These are phyloP conservation scores for Verbena officinalis DNA, from an alignment of 257 asterid species.

Conservation along the genomic window DNA sequence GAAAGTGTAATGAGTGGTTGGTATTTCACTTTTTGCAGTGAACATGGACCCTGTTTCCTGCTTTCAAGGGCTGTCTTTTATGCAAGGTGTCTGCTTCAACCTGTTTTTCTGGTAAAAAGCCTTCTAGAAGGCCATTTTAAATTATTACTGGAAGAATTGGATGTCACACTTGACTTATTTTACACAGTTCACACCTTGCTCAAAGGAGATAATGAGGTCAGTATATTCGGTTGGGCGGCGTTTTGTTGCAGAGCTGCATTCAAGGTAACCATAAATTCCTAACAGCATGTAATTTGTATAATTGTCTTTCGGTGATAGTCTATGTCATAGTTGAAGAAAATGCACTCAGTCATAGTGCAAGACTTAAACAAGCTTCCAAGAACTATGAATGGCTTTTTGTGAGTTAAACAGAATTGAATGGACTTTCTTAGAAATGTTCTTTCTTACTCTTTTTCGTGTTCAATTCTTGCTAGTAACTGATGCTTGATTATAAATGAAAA, in stretches of 20 bases:
- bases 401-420: too few species aligned
- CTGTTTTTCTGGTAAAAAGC: constrained; percentile 38
- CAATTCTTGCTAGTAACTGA: too few species aligned
- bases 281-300: neutral
- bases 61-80: constrained; percentile 27
- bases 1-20: constrained; percentile 25
- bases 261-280: constrained; percentile 25
- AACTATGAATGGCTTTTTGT: too few species aligned
- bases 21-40: constrained; percentile 35
- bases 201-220: too few species aligned
- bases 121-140: constrained; percentile 18
- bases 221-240: too few species aligned
- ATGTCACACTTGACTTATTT: constrained; percentile 22
- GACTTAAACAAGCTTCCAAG: too few species aligned
- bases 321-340: too few species aligned
- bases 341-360: too few species aligned
- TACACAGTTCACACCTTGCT: neutral
- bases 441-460: too few species aligned
- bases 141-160: too few species aligned
- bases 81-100: constrained; percentile 33
- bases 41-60: constrained; percentile 48
- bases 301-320: constrained; percentile 5
- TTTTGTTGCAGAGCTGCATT: constrained; percentile 26
- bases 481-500: too few species aligned
- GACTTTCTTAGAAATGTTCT: too few species aligned